Base-by-base conservation (phyloP, 169 alveolate genomes). In the Toxoplasma gondii region DNA sequence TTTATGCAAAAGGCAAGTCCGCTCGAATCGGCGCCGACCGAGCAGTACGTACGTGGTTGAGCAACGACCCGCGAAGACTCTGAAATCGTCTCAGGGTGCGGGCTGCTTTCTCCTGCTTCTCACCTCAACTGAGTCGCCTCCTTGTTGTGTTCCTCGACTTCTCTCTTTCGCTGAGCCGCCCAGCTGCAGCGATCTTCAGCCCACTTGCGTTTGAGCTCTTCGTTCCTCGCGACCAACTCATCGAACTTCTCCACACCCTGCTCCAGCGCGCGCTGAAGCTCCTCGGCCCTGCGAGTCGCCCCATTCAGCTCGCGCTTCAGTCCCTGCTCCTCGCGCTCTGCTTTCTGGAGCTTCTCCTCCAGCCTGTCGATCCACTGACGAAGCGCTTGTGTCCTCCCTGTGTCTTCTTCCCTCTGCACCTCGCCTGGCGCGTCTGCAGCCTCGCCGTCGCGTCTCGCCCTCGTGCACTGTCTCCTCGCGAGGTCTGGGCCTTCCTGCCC, bases 241-340 rank as follows among this genome's bases (percentile, higher is more conserved):
- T 74, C 49, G 45, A 31, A 36, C 19, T 74, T 36, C 44, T 74
- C 44, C 44, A 34, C 84, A 27, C 49, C 84, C 43, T 74, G 84
- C 44, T 74, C 84, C 44, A 74, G 84, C 19, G 84, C 84, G n/a
- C n/a, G 84, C 84, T 34, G 45, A 31, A 74, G 45, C 84, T 74
- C 84, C 2, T 31, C 43, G 39, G 43, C 49, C 44, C 44, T 17
- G 31, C 44, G 84, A 5, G 39, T 31, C 84, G 84, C 44, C 9
- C 44, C 84, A 9, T 74, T 41, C n/a, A 74, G 84, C 84, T 74
- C 49, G 39, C 27, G 43, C 84, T 74, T 31, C 7, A 64, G 74
- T 64, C n/a, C 74, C n/a, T 31, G 7, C 74, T 64, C 74, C 74
- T 64, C 74, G 74, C 1, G 7, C 22, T 64, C 74, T 31, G 74